Evolutionary conservation across 148 eudicot genomes (phyloP).

Genomic region (Selenicereus undatus): DNA sequence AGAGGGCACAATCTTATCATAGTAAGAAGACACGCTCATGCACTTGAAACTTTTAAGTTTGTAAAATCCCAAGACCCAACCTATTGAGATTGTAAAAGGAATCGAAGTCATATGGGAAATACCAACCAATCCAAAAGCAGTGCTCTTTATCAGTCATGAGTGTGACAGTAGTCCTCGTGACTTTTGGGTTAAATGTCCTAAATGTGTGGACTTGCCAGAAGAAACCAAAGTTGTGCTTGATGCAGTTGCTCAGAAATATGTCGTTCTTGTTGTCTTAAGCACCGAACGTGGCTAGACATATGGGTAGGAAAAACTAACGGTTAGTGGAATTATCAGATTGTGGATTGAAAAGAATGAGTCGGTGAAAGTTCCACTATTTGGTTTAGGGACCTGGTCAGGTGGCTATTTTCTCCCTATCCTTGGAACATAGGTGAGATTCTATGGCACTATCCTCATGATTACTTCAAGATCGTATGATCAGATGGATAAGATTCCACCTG

Average conservation of each 20-base stretch:
- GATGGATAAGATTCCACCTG: constrained; percentile 41
- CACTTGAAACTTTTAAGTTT: constrained; percentile 10
- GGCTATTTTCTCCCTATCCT: constrained; percentile 87
- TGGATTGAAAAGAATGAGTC: constrained; percentile 58
- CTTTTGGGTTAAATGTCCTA: constrained; percentile 73
- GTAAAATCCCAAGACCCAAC: constrained; percentile 38
- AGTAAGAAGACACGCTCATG: constrained; percentile 19
- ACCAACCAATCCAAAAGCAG: constrained; percentile 60
- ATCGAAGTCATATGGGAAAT: constrained; percentile 77
- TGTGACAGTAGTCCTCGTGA: constrained; percentile 68
- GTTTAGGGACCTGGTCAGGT: constrained; percentile 88
- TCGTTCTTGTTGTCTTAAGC: constrained; percentile 68
- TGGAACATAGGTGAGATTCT: constrained; percentile 57
- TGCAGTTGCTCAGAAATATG: constrained; percentile 63
- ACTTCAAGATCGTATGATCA: constrained; percentile 63
- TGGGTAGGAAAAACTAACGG: constrained; percentile 44
- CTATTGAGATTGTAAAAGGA: constrained; percentile 46
- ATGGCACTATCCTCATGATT: constrained; percentile 66
- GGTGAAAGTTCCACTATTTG: constrained; percentile 63
- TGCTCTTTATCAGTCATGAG: constrained; percentile 87
- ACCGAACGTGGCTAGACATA: constrained; percentile 65
- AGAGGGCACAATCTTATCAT: constrained; percentile 19
- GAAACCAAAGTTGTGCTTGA: constrained; percentile 66
- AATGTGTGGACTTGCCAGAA: constrained; percentile 85
- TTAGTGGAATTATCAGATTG: constrained; percentile 44